These are phyloP conservation scores for Neoboletus magnificus DNA, from an alignment of 768 basidiomycete genomes.

Conservation along the genomic window DNA sequence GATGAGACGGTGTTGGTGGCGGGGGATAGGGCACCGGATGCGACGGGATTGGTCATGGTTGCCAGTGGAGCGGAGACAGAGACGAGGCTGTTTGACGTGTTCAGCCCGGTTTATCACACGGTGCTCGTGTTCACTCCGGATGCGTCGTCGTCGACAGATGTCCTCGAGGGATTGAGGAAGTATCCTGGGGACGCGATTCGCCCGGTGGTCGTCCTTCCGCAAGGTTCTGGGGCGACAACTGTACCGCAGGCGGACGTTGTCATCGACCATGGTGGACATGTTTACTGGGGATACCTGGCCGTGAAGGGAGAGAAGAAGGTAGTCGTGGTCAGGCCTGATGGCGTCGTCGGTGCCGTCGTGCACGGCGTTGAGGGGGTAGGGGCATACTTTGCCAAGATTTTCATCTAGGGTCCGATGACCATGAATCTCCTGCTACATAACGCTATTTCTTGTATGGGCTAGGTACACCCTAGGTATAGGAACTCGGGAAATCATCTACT, in stretches of 20 bases:
- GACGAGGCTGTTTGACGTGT: conserved; percentile 24
- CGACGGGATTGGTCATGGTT: conserved; percentile 29
- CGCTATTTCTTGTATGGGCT: too few species aligned
- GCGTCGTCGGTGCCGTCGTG: conserved; percentile 36
- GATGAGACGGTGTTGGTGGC: conserved; percentile 33
- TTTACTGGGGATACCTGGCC: conserved; percentile 38
- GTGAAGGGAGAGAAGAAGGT: conserved; percentile 30
- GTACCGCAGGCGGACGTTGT: conserved; percentile 31
- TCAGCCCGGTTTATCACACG: conserved; percentile 24
- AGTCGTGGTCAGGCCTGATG: conserved; percentile 44
- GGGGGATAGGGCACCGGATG: conserved; percentile 46
- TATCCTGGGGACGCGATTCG: conserved; percentile 8
- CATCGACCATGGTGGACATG: conserved; percentile 37
- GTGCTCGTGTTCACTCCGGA: conserved; percentile 29
- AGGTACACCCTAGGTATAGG: too few species aligned
- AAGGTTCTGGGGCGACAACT: neutral
- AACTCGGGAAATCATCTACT: too few species aligned
- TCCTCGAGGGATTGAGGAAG: conserved; percentile 7
- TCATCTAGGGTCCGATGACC: neutral
- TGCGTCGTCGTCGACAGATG: neutral
- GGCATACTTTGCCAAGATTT: conserved; percentile 19
- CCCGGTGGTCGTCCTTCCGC: conserved; percentile 13
- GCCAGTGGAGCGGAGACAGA: neutral
- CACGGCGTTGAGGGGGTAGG: conserved; percentile 14
- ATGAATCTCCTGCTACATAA: too few species aligned